Percentiles rank a stretch among this genome's conserved stretches.
Evolutionary conservation across 2,329 filamentous ascomycete species (phyloP).

Genomic region (Claviceps fusiformis): DNA sequence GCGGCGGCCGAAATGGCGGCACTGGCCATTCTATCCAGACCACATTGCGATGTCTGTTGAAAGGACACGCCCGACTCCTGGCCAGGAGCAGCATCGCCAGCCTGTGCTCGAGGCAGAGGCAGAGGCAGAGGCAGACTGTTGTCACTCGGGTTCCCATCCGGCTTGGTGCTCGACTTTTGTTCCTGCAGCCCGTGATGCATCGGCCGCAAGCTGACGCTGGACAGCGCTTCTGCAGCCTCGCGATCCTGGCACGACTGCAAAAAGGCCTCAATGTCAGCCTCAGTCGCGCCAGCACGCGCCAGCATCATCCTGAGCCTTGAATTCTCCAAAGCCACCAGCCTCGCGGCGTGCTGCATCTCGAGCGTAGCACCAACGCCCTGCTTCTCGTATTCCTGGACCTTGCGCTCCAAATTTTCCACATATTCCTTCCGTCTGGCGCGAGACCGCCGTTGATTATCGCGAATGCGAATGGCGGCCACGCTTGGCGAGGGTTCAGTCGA

Average conservation of each 20-base stretch:
- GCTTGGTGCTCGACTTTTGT: not conserved
- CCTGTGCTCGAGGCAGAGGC: not conserved
- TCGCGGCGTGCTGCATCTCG: slow-evolving; percentile 40
- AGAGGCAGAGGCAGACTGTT: not conserved
- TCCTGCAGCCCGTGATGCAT: slow-evolving; percentile 2
- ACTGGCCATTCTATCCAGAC: not conserved
- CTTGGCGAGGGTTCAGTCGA: slow-evolving; percentile 12
- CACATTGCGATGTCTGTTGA: not conserved
- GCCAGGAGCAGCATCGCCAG: not conserved
- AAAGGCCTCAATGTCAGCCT: slow-evolving; percentile 27
- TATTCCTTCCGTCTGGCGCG: slow-evolving; percentile 37
- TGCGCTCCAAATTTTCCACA: slow-evolving; percentile 31
- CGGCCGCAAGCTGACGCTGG: slow-evolving; percentile 6
- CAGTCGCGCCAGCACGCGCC: slow-evolving; percentile 22
- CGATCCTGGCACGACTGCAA: slow-evolving; percentile 22
- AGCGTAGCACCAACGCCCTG: slow-evolving; percentile 33
- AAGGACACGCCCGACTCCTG: not conserved
- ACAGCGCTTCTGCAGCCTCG: slow-evolving; percentile 15
- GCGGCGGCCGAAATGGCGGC: not conserved
- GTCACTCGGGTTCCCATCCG: not conserved
- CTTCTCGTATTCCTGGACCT: slow-evolving; percentile 33
- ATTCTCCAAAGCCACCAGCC: slow-evolving; percentile 36
- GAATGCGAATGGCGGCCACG: slow-evolving; percentile 25
- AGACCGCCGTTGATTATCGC: slow-evolving; percentile 40
- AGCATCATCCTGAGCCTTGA: slow-evolving; percentile 29